Base-by-base conservation (phyloP, 2,329 filamentous ascomycete species). In the Ploettnerulaceae sp. region DNA sequence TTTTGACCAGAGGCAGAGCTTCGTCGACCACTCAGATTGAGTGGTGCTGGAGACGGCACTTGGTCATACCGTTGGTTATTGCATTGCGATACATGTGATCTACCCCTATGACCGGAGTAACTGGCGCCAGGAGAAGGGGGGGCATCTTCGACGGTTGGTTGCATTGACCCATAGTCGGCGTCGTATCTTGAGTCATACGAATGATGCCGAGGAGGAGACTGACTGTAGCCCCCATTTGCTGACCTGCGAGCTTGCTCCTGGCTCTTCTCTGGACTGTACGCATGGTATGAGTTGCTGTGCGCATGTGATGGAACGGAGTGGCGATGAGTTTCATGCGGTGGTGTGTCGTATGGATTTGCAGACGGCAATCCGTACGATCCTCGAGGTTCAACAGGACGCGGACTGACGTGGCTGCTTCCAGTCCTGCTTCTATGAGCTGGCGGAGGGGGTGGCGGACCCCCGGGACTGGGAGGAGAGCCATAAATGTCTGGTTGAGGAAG, bases 61-160 rank as follows among this genome's bases (percentile, higher is more conserved):
- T 61, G 47, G 22, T 62, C 56, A 50, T 64, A 60, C 49, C 50
- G 45, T 24, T 38, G 36, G 3, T 60, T 51, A 42, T 58, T 53
- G 25, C 49, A 49, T 41, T 55, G 52, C 5, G 51, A 52, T 7
- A 44, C 48, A 35, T 47, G 53, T 5, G 59, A 55, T 41, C 45
- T 41, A 38, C 42, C 49, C 49, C 53, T 36, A 35, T 55, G 51
- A 5, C 49, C 40, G 21, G 54, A 49, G 38, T 48, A 47, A 31
- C 48, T 49, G 7, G 26, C 38, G 25, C 56, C 52, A 15, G 62
- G 61, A 33, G 61, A 61, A 5, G 57, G 55, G 9, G 62, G 61
- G 20, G 57, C 70, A 57, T 72, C 70, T 52, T 72, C 70, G 36
- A 72, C 70, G 1, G 68, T 68, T 7, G 70, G 68, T 48, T 72